These are phyloP conservation scores for Cyclotella atomus DNA, from an alignment of 108 stramenopile species.

Conservation along the genomic window DNA sequence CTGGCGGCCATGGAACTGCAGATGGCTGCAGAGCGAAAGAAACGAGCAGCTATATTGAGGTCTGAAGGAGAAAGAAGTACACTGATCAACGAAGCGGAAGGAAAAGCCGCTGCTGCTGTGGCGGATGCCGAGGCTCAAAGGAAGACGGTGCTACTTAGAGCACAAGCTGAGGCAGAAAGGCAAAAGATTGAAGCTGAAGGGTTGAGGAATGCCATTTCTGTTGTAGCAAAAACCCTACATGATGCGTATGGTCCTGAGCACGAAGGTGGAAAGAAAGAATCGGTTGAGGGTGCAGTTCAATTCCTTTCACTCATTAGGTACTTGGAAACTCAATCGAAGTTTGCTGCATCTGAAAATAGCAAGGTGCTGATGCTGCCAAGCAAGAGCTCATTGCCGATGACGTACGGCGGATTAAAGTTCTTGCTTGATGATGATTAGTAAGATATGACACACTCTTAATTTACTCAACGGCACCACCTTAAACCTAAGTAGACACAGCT, in stretches of 20 bases:
- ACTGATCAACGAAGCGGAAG: constrained; percentile 48
- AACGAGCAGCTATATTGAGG: constrained; percentile 42
- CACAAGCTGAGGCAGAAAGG: constrained; percentile 3
- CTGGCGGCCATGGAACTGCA: constrained; percentile 53
- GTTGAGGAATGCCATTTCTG: constrained; percentile 2
- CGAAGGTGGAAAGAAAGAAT: neutral
- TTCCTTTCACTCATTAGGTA: constrained; percentile 25
- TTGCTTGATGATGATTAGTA: constrained; percentile 7
- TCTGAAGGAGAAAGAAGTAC: constrained; percentile 40
- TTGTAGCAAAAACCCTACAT: neutral
- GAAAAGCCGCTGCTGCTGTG: constrained; percentile 26
- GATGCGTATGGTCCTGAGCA: neutral
- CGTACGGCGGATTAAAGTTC: constrained; percentile 20
- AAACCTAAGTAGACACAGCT: constrained; percentile 13
- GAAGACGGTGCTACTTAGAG: constrained; percentile 1
- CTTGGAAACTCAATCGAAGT: constrained; percentile 38
- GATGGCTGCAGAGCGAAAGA: constrained; percentile 56
- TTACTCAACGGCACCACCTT: neutral
- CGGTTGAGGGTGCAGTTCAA: constrained; percentile 27
- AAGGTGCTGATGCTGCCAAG: constrained; percentile 42
- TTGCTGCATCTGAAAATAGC: constrained; percentile 17
- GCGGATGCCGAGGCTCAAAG: constrained; percentile 37
- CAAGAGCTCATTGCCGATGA: constrained; percentile 32
- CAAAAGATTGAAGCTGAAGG: constrained; percentile 2
- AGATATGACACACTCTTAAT: neutral